A percentile compares a stretch with the other conserved stretches of the same genome.
Evolutionary conservation across 352 stramenopile species (phyloP).

Genomic region (Globisporangium viniferum): DNA sequence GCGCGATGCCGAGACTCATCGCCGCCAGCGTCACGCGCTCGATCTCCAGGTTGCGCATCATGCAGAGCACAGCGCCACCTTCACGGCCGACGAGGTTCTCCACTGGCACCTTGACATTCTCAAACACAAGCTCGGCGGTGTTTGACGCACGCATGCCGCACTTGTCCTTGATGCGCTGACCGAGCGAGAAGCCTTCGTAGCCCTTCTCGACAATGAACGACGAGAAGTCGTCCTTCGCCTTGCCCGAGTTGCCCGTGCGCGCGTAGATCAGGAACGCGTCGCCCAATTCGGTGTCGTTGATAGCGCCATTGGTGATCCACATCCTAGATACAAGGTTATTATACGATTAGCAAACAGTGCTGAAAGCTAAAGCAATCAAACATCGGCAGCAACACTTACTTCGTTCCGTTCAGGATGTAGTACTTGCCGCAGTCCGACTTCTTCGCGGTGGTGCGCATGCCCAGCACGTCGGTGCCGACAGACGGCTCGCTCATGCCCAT

Average conservation of each 20-base stretch:
- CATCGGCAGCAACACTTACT: constrained; percentile 33
- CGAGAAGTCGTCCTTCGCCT: constrained; percentile 90
- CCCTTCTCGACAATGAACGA: constrained; percentile 98
- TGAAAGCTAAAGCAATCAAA: background rate
- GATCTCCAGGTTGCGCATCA: constrained; percentile 99
- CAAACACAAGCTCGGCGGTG: constrained; percentile 98
- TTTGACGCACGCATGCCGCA: constrained; percentile 96
- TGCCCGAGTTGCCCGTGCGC: constrained; percentile 86
- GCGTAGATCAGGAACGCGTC: constrained; percentile 99
- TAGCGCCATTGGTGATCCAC: constrained; percentile 99
- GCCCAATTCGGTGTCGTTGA: constrained; percentile 93
- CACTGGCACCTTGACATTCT: constrained; percentile 93
- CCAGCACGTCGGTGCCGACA: constrained; percentile 93
- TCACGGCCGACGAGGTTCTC: constrained; percentile 92
- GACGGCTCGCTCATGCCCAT: constrained; percentile 99
- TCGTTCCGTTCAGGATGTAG: constrained; percentile 90
- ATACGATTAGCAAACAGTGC: background rate
- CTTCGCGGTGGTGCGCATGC: constrained; percentile 94
- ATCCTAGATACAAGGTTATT: constrained; percentile 60
- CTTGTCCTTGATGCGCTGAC: constrained; percentile 99
- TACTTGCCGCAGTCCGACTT: constrained; percentile 82
- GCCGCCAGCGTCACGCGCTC: constrained; percentile 96
- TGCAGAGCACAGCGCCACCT: constrained; percentile 74
- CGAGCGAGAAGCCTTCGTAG: constrained; percentile 94
- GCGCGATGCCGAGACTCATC: constrained; percentile 96